Base-by-base conservation (phyloP, 2,329 filamentous ascomycete species). In the Diplodia sapinea region DNA sequence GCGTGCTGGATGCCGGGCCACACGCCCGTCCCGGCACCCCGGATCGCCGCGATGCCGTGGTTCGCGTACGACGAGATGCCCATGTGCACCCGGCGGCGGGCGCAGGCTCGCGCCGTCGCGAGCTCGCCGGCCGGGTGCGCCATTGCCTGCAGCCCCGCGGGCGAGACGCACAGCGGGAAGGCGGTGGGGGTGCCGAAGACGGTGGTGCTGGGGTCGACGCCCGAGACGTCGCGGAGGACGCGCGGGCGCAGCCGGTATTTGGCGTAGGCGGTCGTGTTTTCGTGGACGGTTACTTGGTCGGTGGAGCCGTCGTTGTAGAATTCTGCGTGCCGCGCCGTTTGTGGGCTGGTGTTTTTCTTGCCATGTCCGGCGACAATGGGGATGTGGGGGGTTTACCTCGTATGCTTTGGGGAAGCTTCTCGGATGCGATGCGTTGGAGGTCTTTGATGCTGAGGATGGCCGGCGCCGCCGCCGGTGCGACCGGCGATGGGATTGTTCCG, bases 81-180 rank as follows among this genome's bases (percentile, higher is more conserved):
- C 75, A 78, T 80, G 0, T 73, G 77, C 5, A 80, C 68, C 0
- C 75, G 74, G 51, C 77, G 74, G 17, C 73, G 73, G 0, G 77
- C 78, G 11, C 79, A 81, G 2, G 78, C 81, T 43, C 74, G 71
- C 9, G 79, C 78, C 15, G 82, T 75, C 0, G 79, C 80, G 7
- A 79, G 74, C 69, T 83, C 82, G 0, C 80, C 82, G 6, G 80
- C 77, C 2, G 78, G 74, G 68, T 83, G 79, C 0, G 80, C 80
- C n/a, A 83, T 75, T 47, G 79, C 79, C 13, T 80, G 81, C 69
- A 82, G 78, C 0, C 78, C 81, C 0, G 78, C 76, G 0, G 80
- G 76, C 2, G 80, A 79, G 40, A 82, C 76, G 55, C 78, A 81
- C 0, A 83, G 72, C 0, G 81, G 81, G 4, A 82, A 62, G 43